phyloP scores from a whole-genome alignment of 2,329 filamentous ascomycete species.

The Bipolaris bicolor region DNA sequence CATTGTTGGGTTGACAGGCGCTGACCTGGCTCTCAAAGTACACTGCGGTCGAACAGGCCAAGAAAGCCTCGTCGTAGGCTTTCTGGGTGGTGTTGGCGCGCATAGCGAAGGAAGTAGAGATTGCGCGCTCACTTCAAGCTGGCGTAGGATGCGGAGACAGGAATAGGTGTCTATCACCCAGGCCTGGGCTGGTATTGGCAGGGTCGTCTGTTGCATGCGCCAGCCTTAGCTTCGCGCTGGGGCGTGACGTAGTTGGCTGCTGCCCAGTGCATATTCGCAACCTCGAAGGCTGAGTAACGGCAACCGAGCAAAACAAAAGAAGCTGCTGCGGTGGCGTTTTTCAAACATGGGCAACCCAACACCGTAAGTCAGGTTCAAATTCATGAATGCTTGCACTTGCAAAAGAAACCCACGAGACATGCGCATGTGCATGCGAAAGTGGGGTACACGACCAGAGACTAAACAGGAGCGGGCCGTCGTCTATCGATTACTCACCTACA shows the following conservation, averaged over 20 bases:
- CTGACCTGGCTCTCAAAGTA: slow-evolving; percentile 91
- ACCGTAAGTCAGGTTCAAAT: slow-evolving; percentile 1
- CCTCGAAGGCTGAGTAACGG: slow-evolving; percentile 24
- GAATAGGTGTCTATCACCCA: slow-evolving; percentile 15
- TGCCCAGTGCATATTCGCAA: slow-evolving; percentile 18
- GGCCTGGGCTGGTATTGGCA: slow-evolving; percentile 24
- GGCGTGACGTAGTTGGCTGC: slow-evolving; percentile 47
- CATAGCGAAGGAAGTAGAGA: slow-evolving; percentile 44
- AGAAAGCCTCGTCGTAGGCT: slow-evolving; percentile 95
- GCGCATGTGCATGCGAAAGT: slow-evolving; percentile 29
- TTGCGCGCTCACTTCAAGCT: slow-evolving; percentile 12
- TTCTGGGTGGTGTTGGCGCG: slow-evolving; percentile 80
- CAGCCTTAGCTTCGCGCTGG: slow-evolving; percentile 32
- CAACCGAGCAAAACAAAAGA: slow-evolving; percentile 22
- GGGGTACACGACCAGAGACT: slow-evolving; percentile 27
- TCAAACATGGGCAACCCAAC: background rate
- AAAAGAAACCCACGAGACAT: slow-evolving; percentile 12
- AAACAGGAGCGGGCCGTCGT: slow-evolving; percentile 23
- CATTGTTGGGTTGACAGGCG: slow-evolving; percentile 13
- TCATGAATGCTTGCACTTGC: background rate
- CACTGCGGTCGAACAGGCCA: slow-evolving; percentile 92
- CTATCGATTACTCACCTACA: slow-evolving; percentile 44
- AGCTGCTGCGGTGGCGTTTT: slow-evolving; percentile 9
- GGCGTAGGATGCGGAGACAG: slow-evolving; percentile 53
- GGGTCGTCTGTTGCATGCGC: slow-evolving; percentile 28